A percentile compares a stretch with the other conserved stretches of the same genome.
These are phyloP conservation scores for Baorangia bicolor DNA, from an alignment of 768 basidiomycete species.

Conservation along the genomic window DNA sequence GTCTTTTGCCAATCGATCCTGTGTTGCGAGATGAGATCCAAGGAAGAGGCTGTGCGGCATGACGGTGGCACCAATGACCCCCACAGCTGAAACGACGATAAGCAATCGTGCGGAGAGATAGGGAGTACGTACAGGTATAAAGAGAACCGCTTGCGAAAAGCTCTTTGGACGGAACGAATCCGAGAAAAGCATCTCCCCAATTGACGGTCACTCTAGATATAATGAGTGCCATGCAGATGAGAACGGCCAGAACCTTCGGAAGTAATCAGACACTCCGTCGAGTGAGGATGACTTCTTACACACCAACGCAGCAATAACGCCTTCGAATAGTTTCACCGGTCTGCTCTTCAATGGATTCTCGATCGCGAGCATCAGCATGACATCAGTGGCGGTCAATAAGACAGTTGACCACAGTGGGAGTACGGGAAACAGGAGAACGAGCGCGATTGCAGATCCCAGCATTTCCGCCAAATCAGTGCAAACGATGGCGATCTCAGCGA, in stretches of 20 bases:
- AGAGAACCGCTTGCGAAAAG: constrained; percentile 56
- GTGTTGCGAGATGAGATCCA: constrained; percentile 82
- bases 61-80: constrained; percentile 80
- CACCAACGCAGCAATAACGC: constrained; percentile 62
- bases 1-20: constrained; percentile 59
- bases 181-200: constrained; percentile 73
- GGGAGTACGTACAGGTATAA: constrained; percentile 56
- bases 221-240: constrained; percentile 77
- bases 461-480: constrained; percentile 82
- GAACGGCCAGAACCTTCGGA: constrained; percentile 60
- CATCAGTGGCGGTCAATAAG: constrained; percentile 65
- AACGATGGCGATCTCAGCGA: constrained; percentile 71
- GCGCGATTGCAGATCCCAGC: constrained; percentile 77
- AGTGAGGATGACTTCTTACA: constrained; percentile 12
- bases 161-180: constrained; percentile 70
- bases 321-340: constrained; percentile 69
- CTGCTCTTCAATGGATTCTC: constrained; percentile 66
- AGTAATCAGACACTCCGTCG: not conserved
- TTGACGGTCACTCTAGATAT: constrained; percentile 67
- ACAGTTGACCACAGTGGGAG: constrained; percentile 72
- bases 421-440: constrained; percentile 69
- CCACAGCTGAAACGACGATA: constrained; percentile 48
- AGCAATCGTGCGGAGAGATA: constrained; percentile 14
- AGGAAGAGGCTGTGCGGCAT: constrained; percentile 95
- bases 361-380: constrained; percentile 66